Conservation (phyloP, 805 yeast species). For the Millerago galiae region DNA sequence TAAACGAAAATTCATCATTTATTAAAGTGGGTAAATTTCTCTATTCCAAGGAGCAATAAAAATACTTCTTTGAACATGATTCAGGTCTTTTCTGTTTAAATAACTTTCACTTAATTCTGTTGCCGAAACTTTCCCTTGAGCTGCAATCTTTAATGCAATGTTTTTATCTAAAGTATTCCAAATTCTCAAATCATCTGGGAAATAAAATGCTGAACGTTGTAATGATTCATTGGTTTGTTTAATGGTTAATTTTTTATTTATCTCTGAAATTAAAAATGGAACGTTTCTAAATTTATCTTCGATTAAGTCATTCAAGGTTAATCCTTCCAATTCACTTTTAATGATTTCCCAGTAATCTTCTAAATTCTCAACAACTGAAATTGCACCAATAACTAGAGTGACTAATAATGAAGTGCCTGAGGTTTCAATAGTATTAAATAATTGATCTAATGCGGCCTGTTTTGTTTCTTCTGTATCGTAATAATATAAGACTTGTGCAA, state of each 20-base stretch:
- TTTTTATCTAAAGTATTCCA: conserved; percentile 62
- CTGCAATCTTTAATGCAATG: conserved; percentile 55
- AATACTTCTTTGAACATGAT: conserved; percentile 62
- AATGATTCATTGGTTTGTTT: conserved; percentile 31
- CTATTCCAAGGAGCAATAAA: conserved; percentile 52
- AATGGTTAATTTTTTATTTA: conserved; percentile 35
- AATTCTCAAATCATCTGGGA: conserved; percentile 61
- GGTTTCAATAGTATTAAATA: conserved; percentile 56
- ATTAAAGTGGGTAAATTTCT: conserved; percentile 18
- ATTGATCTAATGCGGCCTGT: conserved; percentile 79
- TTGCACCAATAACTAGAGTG: conserved; percentile 73
- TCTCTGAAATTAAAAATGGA: conserved; percentile 51
- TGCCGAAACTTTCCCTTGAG: conserved; percentile 45
- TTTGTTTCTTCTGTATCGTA: conserved; percentile 70
- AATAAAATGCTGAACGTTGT: conserved; percentile 66
- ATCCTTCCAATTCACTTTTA: conserved; percentile 53
- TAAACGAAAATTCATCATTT: not conserved
- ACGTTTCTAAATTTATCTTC: conserved; percentile 48
- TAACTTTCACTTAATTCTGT: conserved; percentile 46
- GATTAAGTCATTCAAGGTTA: conserved; percentile 40
- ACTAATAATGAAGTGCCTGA: conserved; percentile 63
- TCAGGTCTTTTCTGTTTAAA: conserved; percentile 37
- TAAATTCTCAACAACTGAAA: conserved; percentile 57
- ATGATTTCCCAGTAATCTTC: conserved; percentile 57
- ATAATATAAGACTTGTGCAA: conserved; percentile 76